Conservation (phyloP, 2,329 filamentous ascomycete species). For the Parastagonospora nodorum region DNA sequence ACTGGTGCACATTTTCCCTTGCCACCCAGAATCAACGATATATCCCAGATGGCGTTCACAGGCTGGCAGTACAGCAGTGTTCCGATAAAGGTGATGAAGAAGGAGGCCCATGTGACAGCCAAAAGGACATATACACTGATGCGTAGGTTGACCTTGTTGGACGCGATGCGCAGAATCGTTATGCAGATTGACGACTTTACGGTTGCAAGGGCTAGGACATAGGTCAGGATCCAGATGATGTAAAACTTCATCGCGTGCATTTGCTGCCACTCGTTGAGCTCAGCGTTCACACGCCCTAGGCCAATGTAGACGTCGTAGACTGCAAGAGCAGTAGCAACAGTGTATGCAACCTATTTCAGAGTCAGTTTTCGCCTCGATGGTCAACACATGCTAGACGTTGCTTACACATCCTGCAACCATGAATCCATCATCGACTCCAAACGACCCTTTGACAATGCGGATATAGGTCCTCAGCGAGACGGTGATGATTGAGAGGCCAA, state of each 20-base stretch:
- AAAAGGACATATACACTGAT: constrained; percentile 20
- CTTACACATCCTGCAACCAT: constrained; percentile 20
- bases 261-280: constrained; percentile 28
- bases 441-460: constrained; percentile 18
- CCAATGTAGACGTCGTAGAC: constrained; percentile 22
- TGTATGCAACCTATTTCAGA: constrained; percentile 14
- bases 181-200: constrained; percentile 32
- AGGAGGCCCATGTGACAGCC: constrained; percentile 25
- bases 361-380: neutral
- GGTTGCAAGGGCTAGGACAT: constrained; percentile 26
- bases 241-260: constrained; percentile 27
- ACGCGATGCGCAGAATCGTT: constrained; percentile 30
- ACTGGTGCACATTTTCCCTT: constrained; percentile 21
- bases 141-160: constrained; percentile 19
- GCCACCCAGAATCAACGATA: constrained; percentile 12
- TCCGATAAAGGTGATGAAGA: constrained; percentile 27
- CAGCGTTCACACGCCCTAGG: constrained; percentile 19
- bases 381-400: neutral
- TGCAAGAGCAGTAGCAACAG: constrained; percentile 15
- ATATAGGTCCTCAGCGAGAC: constrained; percentile 23
- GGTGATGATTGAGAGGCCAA: constrained; percentile 16
- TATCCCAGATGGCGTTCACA: constrained; percentile 20
- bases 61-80: constrained; percentile 25
- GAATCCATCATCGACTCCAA: constrained; percentile 24
- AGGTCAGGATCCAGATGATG: constrained; percentile 31